phyloP scores from a whole-genome alignment of 208 protist genomes.

The Trypanosoma caninum region DNA sequence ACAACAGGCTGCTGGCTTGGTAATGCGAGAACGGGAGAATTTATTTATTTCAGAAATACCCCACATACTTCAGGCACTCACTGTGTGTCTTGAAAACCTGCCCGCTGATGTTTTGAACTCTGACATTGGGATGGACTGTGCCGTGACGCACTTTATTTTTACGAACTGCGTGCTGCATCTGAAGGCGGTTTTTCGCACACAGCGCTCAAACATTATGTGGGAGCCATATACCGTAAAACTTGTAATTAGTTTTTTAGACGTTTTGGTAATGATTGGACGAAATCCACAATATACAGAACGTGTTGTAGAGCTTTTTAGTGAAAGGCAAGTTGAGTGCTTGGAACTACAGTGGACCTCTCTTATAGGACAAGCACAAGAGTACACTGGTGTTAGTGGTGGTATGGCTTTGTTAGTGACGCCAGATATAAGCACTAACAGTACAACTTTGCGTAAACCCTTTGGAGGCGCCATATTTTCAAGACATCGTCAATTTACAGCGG shows the following conservation, averaged over 20 bases:
- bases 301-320: slow-evolving; percentile 57
- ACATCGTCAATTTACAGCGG: slow-evolving; percentile 57
- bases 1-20: background rate
- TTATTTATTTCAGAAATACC: slow-evolving; percentile 75
- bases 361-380: slow-evolving; percentile 68
- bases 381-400: slow-evolving; percentile 40
- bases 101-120: slow-evolving; percentile 70
- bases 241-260: slow-evolving; percentile 61
- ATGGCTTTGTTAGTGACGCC: slow-evolving; percentile 8
- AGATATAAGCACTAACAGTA: slow-evolving; percentile 9
- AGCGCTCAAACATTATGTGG: slow-evolving; percentile 55
- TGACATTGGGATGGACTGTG: slow-evolving; percentile 76
- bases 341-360: slow-evolving; percentile 78
- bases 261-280: slow-evolving; percentile 84
- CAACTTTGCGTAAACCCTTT: slow-evolving; percentile 9
- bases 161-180: slow-evolving; percentile 79
- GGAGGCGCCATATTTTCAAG: background rate
- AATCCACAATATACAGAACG: slow-evolving; percentile 77
- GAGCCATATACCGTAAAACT: slow-evolving; percentile 76
- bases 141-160: slow-evolving; percentile 86
- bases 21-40: slow-evolving; percentile 24
- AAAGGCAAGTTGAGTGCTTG: slow-evolving; percentile 61
- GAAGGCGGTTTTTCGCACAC: slow-evolving; percentile 55
- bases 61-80: slow-evolving; percentile 66
- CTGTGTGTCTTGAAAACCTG: slow-evolving; percentile 69